Conservation (phyloP, 2,329 filamentous ascomycete species). For the Ascochyta pisi region DNA sequence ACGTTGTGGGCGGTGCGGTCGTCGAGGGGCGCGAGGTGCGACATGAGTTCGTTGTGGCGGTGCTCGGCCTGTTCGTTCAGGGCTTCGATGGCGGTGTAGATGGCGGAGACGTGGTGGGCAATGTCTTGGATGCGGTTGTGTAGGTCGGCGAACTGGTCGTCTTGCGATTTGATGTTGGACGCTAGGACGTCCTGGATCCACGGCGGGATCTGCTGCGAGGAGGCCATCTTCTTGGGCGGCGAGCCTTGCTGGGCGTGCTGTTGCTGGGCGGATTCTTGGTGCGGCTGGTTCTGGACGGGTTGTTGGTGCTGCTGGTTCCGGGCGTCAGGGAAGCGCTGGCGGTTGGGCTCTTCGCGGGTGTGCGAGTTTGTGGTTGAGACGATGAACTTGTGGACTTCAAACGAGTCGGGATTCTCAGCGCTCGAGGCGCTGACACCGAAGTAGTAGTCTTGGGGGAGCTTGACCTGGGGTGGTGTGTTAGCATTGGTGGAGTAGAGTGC, state of each 20-base stretch:
- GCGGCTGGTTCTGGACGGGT: conserved; percentile 26
- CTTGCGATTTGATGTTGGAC: conserved; percentile 53
- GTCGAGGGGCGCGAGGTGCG: conserved; percentile 39
- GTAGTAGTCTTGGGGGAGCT: conserved; percentile 78
- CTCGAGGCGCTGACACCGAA: conserved; percentile 89
- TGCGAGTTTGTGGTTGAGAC: conserved; percentile 63
- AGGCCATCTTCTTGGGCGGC: conserved; percentile 35
- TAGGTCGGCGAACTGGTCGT: conserved; percentile 79
- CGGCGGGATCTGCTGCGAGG: conserved; percentile 41
- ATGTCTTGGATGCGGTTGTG: conserved; percentile 81
- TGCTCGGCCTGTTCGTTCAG: conserved; percentile 61
- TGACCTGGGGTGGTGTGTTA: conserved; percentile 60
- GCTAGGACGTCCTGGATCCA: conserved; percentile 54
- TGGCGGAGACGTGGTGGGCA: conserved; percentile 70
- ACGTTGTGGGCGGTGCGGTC: conserved; percentile 49
- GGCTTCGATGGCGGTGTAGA: conserved; percentile 65
- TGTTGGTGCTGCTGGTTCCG: conserved; percentile 40
- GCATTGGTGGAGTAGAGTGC: not conserved
- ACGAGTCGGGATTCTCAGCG: conserved; percentile 90
- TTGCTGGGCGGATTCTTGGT: conserved; percentile 42
- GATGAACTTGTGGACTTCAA: conserved; percentile 88
- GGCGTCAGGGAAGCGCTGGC: conserved; percentile 37
- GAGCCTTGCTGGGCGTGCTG: conserved; percentile 34
- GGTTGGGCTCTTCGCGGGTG: conserved; percentile 44
- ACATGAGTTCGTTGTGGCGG: conserved; percentile 62